Percentiles rank a stretch among this genome's conserved stretches.
These are phyloP conservation scores for Pythium plurisporium DNA, from an alignment of 352 stramenopile genomes.

Conservation along the genomic window DNA sequence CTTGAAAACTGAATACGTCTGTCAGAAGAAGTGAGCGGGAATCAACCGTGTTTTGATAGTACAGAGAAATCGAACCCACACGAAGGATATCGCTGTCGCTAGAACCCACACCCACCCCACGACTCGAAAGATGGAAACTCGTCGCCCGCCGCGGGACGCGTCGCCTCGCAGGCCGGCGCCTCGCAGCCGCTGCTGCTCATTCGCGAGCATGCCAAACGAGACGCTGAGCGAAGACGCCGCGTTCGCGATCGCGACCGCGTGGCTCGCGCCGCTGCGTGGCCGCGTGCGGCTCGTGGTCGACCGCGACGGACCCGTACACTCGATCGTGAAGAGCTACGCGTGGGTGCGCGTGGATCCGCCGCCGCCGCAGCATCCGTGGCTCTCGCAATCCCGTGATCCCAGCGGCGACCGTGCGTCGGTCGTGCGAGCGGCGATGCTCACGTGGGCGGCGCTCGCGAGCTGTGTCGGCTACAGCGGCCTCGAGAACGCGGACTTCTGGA, in stretches of 20 bases:
- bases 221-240: no score
- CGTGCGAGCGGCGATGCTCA: neutral
- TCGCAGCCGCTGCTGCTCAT: no score
- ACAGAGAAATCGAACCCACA: no score
- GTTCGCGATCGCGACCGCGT: conserved; percentile 5
- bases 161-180: no score
- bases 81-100: no score
- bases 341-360: neutral
- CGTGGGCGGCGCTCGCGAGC: neutral
- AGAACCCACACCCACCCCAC: no score
- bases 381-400: neutral
- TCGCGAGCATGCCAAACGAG: no score
- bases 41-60: no score
- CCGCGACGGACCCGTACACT: neutral
- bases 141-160: no score
- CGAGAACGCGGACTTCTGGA: conserved; percentile 6
- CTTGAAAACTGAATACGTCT: no score
- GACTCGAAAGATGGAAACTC: no score
- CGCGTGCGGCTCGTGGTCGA: neutral
- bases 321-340: conserved; percentile 10
- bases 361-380: neutral
- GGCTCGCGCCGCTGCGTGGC: neutral
- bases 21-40: no score
- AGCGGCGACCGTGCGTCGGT: neutral
- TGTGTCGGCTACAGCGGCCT: conserved; percentile 2